Evolutionary conservation across 1,139 yeast genomes (phyloP), one percentile per base, ranked within the genome.

Genomic region (Yamadazyma blattariae): DNA sequence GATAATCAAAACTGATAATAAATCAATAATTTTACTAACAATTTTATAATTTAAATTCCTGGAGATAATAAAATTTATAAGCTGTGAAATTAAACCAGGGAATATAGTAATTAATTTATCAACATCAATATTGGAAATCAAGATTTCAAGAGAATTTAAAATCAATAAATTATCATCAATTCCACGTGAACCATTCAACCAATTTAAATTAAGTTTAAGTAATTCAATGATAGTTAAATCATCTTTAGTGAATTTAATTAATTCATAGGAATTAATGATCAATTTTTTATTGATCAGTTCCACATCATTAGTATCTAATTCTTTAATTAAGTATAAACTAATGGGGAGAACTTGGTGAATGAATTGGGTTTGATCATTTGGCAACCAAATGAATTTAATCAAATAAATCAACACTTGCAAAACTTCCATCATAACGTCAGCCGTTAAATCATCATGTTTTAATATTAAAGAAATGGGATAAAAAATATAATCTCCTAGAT

Each of bases 401-500:
- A 69, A 52, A 35, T 59, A 61, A 2, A 55, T 54, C 5, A 68
- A 32, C 7, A 67, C 56, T 5, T 48, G 45, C 20, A 68, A 47
- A 4, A 67, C 42, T 31, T 56, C 49, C 12, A 42, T 44, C 2
- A 51, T 45, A 3, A 55, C 50, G 1, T 40, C 22, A 20, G 52
- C 59, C 18, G 44, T 45, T 17, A 68, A 47, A 5, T 30, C 31
- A 5, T 57, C 48, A 26, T 56, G 61, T 40, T 64, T 62, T 22
- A 69, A 44, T 25, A 67, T 40, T 28, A 49, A 52, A 2, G 74
- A 59, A 12, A 69, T 36, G 1, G 75, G 75, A 36, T 58, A 67
- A 44, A 69, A 69, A 3, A 69, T 50, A 39, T 69, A 69, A 46
- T 69, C 74, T 0, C 72, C 73, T n/a, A n/a, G n/a, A n/a, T n/a